These are phyloP conservation scores for Barnettozyma sp. DNA, from an alignment of 805 yeast species.

Conservation along the genomic window DNA sequence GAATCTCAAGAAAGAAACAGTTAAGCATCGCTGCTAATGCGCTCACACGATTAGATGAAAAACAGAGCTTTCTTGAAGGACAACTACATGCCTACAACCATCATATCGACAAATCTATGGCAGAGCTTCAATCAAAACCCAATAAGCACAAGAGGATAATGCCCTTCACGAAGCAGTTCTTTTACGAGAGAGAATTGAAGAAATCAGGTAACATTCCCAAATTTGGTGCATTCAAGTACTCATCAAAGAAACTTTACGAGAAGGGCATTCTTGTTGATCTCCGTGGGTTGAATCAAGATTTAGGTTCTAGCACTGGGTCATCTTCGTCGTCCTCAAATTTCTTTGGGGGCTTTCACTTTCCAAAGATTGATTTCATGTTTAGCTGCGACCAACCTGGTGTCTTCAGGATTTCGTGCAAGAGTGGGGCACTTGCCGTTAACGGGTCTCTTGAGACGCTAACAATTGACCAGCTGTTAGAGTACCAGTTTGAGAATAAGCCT, in stretches of 20 bases:
- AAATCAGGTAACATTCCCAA: conserved; percentile 60
- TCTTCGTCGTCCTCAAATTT: conserved; percentile 32
- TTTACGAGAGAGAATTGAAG: conserved; percentile 64
- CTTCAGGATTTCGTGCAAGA: conserved; percentile 69
- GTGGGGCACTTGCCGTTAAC: conserved; percentile 60
- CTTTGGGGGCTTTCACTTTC: conserved; percentile 42
- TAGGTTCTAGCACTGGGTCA: conserved; percentile 30
- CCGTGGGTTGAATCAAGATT: conserved; percentile 42
- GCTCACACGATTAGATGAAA: conserved; percentile 36
- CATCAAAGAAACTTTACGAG: conserved; percentile 68
- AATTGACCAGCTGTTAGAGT: conserved; percentile 62
- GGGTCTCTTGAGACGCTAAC: conserved; percentile 48
- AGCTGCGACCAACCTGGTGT: conserved; percentile 68
- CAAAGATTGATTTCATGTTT: conserved; percentile 67
- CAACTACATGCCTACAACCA: conserved; percentile 37
- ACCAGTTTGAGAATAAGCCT: conserved; percentile 63
- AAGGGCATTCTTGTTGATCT: conserved; percentile 59
- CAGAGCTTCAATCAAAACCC: conserved; percentile 38
- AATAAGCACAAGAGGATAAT: conserved; percentile 28
- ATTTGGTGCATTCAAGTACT: conserved; percentile 73
- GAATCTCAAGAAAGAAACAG: conserved; percentile 41
- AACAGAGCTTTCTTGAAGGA: conserved; percentile 36
- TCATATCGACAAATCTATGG: conserved; percentile 45
- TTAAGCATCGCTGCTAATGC: conserved; percentile 39
- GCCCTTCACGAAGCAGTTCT: conserved; percentile 67